Evolutionary conservation across 257 asterid species (phyloP).

Genomic region (Solanum chaucha): DNA sequence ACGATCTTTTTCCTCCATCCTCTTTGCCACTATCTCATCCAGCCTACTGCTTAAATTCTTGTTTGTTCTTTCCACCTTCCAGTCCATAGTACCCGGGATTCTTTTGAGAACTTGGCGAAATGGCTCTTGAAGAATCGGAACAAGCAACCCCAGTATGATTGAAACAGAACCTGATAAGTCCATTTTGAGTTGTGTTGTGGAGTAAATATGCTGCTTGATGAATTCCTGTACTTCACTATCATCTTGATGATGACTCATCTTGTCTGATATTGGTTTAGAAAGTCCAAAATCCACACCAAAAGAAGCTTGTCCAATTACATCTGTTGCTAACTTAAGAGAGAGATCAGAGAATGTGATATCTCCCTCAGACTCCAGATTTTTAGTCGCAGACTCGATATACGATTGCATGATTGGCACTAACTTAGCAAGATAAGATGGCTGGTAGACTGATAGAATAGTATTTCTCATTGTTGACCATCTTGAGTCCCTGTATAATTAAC

Average conservation of each 20-base stretch:
- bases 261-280: constrained; percentile 34
- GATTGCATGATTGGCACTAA: constrained; percentile 81
- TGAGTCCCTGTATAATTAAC: constrained; percentile 39
- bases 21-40: constrained; percentile 49
- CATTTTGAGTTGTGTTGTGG: constrained; percentile 92
- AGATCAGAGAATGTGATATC: constrained; percentile 67
- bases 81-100: constrained; percentile 83
- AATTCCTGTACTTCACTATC: constrained; percentile 52
- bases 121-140: constrained; percentile 82
- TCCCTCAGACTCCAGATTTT: constrained; percentile 39
- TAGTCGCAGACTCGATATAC: constrained; percentile 46
- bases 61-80: constrained; percentile 65
- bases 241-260: neutral
- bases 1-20: constrained; percentile 30
- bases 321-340: constrained; percentile 79
- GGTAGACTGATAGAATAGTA: constrained; percentile 74
- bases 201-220: constrained; percentile 78
- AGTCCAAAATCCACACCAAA: constrained; percentile 89
- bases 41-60: constrained; percentile 38
- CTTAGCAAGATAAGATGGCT: constrained; percentile 87
- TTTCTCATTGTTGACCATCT: constrained; percentile 95
- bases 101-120: constrained; percentile 73
- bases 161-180: constrained; percentile 87
- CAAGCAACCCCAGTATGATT: constrained; percentile 60
- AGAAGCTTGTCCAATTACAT: constrained; percentile 86